Evolutionary conservation across 164 flowering plant genomes (phyloP), one percentile per base, ranked within the genome.

Genomic region (Paratinospora sagittata): DNA sequence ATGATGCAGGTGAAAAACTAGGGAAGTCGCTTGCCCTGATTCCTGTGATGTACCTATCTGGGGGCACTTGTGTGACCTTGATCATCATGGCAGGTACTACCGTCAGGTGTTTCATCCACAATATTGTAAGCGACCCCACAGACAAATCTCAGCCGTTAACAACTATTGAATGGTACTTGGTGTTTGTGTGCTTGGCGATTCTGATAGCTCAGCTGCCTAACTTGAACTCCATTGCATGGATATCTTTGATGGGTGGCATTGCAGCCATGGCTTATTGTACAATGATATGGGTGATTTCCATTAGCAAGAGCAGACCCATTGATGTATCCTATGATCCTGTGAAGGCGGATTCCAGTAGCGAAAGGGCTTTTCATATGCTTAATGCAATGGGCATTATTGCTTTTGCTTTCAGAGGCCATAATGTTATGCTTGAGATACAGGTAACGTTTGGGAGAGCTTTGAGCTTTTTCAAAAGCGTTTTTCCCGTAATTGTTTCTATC

Each of bases 371-470:
- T 76, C 84, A 87, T 49, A 47, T 78, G 10, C 79, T 89, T 10
- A 89, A 88, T 69, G 90, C 90, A 0, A 78, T 90, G 67, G 96
- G 92, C 39, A 82, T 90, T 19, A 74, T 92, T 23, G 96, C 88
- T 6, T 87, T 92, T 75, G 89, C 92, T 61, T 92, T 92, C 70
- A 83, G 93, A 75, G 97, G 97, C 55, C 97, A 92, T 78, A 92
- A 92, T 79, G 84, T 92, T 47, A 83, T 69, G 33, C 87, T 89
- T 47, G 93, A 91, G 72, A 89, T 91, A 8, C 93, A 90, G 90
- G 96, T 84, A 11, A 27, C 12, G 61, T n/a, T n/a, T n/a, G n/a
- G n/a, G n/a, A n/a, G n/a, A n/a, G n/a, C n/a, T n/a, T n/a, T n/a
- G n/a, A n/a, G n/a, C n/a, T n/a, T n/a, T n/a, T n/a, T n/a, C n/a